Conservation (phyloP, 495 filamentous ascomycete species). For the Hypoxylon perforatum region DNA sequence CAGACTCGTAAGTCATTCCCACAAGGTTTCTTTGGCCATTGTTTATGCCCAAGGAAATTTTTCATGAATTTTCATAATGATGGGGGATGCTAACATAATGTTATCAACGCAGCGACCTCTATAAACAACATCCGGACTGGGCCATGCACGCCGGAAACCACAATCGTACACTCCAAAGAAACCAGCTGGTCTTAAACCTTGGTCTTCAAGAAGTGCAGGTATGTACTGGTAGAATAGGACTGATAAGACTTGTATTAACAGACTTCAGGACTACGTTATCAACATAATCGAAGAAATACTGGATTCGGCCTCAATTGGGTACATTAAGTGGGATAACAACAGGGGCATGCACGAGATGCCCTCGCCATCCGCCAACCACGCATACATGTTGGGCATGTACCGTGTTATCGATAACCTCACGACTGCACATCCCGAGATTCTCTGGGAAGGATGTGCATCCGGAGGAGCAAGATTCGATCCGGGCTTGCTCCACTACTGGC, state of each 20-base stretch:
- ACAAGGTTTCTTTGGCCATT: too few relatives aligned
- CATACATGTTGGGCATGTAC: constrained; percentile 67
- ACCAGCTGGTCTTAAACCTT: constrained; percentile 65
- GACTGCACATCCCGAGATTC: constrained; percentile 61
- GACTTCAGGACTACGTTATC: constrained; percentile 63
- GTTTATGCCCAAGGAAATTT: too few relatives aligned
- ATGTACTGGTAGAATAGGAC: too few relatives aligned
- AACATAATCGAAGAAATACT: constrained; percentile 57
- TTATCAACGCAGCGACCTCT: too few relatives aligned
- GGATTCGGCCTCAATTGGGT: constrained; percentile 59
- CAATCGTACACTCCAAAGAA: constrained; percentile 60
- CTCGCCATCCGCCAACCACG: constrained; percentile 59
- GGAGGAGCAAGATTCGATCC: constrained; percentile 67
- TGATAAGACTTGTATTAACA: too few relatives aligned
- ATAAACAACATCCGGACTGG: constrained; percentile 66
- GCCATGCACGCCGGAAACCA: constrained; percentile 62
- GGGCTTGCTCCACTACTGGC: constrained; percentile 66
- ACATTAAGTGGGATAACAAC: constrained; percentile 71
- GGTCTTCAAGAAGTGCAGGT: constrained; percentile 58
- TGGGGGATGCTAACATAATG: too few relatives aligned
- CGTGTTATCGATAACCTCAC: constrained; percentile 65
- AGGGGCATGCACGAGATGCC: constrained; percentile 63
- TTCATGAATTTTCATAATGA: too few relatives aligned
- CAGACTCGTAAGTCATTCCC: too few relatives aligned
- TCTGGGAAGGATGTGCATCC: constrained; percentile 68